A percentile compares a stretch with the other conserved stretches of the same genome.
Evolutionary conservation across 1,284 basidiomycete species (phyloP).

Genomic region (Boletus semigastroideus): DNA sequence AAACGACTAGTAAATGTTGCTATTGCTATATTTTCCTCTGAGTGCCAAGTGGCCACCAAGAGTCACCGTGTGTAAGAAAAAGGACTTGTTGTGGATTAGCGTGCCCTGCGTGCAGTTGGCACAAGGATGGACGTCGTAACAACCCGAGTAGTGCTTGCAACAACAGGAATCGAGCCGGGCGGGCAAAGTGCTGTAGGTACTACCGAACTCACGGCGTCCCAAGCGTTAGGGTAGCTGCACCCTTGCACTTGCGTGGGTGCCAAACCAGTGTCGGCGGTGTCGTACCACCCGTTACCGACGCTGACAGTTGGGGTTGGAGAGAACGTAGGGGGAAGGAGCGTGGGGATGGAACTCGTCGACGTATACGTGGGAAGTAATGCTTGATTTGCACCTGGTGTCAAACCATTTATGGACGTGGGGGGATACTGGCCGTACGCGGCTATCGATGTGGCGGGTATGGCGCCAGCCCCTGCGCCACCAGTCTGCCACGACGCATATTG

Average conservation of each 20-base stretch:
- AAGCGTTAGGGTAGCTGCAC: slow-evolving; percentile 66
- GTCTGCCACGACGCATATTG: slow-evolving; percentile 71
- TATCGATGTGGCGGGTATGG: slow-evolving; percentile 49
- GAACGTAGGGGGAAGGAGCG: slow-evolving; percentile 60
- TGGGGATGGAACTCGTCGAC: slow-evolving; percentile 56
- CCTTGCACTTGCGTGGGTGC: slow-evolving; percentile 60
- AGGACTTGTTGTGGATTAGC: not conserved
- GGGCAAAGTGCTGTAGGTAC: slow-evolving; percentile 49
- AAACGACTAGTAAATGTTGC: not conserved
- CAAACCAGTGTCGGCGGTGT: slow-evolving; percentile 52
- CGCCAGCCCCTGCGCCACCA: slow-evolving; percentile 72
- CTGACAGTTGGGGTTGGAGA: slow-evolving; percentile 50
- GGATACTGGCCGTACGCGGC: slow-evolving; percentile 55
- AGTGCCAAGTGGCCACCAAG: not conserved
- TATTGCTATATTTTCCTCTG: not conserved
- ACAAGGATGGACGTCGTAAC: slow-evolving; percentile 8
- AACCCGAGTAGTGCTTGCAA: slow-evolving; percentile 3
- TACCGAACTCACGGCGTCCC: slow-evolving; percentile 48
- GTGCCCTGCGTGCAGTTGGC: slow-evolving; percentile 6
- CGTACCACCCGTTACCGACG: slow-evolving; percentile 73
- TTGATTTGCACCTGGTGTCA: slow-evolving; percentile 22
- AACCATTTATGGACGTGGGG: slow-evolving; percentile 42
- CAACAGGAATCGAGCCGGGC: slow-evolving; percentile 33
- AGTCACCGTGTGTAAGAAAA: not conserved
- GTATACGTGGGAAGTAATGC: slow-evolving; percentile 64